Percentiles rank a stretch among this genome's conserved stretches.
These are phyloP conservation scores for Fusarium sp. DNA, from an alignment of 2,329 filamentous ascomycete species.

Conservation along the genomic window DNA sequence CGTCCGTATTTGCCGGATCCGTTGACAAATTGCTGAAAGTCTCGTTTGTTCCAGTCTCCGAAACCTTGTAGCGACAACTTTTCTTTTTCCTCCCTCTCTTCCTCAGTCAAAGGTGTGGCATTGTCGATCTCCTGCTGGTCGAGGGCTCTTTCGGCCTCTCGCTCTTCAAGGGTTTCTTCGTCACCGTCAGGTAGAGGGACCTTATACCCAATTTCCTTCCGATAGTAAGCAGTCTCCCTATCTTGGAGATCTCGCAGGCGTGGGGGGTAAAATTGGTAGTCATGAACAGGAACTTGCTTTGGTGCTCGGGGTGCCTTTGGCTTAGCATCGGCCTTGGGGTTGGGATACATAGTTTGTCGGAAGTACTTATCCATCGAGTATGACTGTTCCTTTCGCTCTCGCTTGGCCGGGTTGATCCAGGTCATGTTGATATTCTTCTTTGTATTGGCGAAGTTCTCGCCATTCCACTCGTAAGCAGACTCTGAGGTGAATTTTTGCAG, in stretches of 20 bases:
- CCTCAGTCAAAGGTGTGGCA: slow-evolving; percentile 85
- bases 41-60: slow-evolving; percentile 92
- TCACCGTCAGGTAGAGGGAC: slow-evolving; percentile 88
- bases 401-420: slow-evolving; percentile 99
- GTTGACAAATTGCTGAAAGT: slow-evolving; percentile 98
- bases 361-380: slow-evolving; percentile 99
- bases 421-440: slow-evolving; percentile 92
- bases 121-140: slow-evolving; percentile 95
- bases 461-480: slow-evolving; percentile 99
- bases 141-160: slow-evolving; percentile 85
- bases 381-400: slow-evolving; percentile 96
- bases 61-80: slow-evolving; percentile 86
- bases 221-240: slow-evolving; percentile 93
- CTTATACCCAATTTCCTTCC: slow-evolving; percentile 96
- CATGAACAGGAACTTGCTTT: slow-evolving; percentile 90
- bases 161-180: slow-evolving; percentile 85
- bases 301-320: slow-evolving; percentile 95
- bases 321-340: slow-evolving; percentile 87
- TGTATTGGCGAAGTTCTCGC: slow-evolving; percentile 89
- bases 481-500: slow-evolving; percentile 98
- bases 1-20: slow-evolving; percentile 93
- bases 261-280: slow-evolving; percentile 96
- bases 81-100: slow-evolving; percentile 88
- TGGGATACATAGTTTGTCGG: slow-evolving; percentile 81
- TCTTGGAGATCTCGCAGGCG: slow-evolving; percentile 90